phyloP scores from a whole-genome alignment of 768 basidiomycete species.

The Hemileccinum impolitum region DNA sequence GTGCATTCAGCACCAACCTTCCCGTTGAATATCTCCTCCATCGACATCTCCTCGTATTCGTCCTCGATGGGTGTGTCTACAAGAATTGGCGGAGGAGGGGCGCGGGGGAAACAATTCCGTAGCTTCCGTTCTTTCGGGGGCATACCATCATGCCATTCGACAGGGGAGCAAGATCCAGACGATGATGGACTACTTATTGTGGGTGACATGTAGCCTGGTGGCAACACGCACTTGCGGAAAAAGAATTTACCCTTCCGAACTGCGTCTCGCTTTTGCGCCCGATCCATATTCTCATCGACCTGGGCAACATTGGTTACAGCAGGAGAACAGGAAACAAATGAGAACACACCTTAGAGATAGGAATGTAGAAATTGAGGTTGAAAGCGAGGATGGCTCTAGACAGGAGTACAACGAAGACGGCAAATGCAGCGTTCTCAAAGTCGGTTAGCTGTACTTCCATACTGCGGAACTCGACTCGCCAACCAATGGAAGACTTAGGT shows the following conservation, averaged over 20 bases:
- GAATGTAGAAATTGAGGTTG: constrained; percentile 92
- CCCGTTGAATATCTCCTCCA: constrained; percentile 94
- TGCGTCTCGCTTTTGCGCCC: constrained; percentile 84
- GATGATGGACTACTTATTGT: constrained; percentile 44
- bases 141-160: constrained; percentile 32
- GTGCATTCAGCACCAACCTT: constrained; percentile 47
- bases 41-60: constrained; percentile 90
- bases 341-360: constrained; percentile 81
- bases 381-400: constrained; percentile 91
- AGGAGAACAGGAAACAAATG: not conserved
- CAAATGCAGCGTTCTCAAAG: constrained; percentile 97
- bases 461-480: constrained; percentile 97
- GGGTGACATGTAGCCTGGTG: constrained; percentile 40
- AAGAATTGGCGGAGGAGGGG: constrained; percentile 45
- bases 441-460: constrained; percentile 99
- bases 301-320: constrained; percentile 29
- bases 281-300: constrained; percentile 97
- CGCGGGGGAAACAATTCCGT: constrained; percentile 67
- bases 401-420: constrained; percentile 90
- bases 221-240: constrained; percentile 86
- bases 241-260: constrained; percentile 71
- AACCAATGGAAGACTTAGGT: constrained; percentile 87
- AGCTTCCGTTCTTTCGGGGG: constrained; percentile 60
- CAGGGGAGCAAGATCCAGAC: constrained; percentile 38
- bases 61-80: constrained; percentile 60